Evolutionary conservation across 2,329 filamentous ascomycete genomes (phyloP), one percentile per base, ranked within the genome.

Genomic region (Cryphonectria nitschkei): DNA sequence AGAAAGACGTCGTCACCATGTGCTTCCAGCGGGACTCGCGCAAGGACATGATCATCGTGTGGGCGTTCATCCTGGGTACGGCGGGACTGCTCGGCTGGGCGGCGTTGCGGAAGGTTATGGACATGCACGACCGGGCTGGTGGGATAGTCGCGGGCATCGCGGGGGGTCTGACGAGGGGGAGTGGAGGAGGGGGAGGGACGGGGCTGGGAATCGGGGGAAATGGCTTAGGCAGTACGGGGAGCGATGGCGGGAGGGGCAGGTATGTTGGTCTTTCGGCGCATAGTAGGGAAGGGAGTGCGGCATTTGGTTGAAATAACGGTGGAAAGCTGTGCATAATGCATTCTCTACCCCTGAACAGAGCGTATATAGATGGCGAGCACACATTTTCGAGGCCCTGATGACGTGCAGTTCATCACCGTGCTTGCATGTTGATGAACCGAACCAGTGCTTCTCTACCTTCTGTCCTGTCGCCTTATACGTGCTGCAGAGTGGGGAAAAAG

Each of bases 11-110:
- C 29, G 80, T 87, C 58, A 89, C 89, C 39, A 83, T 85, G 76
- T 91, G 89, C 78, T 91, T 91, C 80, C 88, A 91, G 83, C 86
- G 89, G 74, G 89, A 91, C 78, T 89, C 87, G 78, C 85, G 86
- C 78, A 91, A 91, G 81, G 89, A 91, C 79, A 86, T 87, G 80
- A 84, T 90, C 74, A 90, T 91, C 50, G 89, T 91, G 4, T 89
- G 89, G 85, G 85, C 82, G 0, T 91, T 91, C 79, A 85, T 91
- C 65, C 77, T 89, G 13, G 87, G 85, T 68, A 90, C 88, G 0
- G 76, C 84, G 4, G 88, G 88, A 0, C 78, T 91, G 72, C 80
- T 91, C 65, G 87, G 84, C 37, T 91, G 88, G 88, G 87, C 89
- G 8, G 86, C 82, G 9, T 81, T 86, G 70, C 85, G 84, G 78